Evolutionary conservation across 1,284 basidiomycete species (phyloP), one percentile per base, ranked within the genome.

Genomic region (Porodaedalea pini): DNA sequence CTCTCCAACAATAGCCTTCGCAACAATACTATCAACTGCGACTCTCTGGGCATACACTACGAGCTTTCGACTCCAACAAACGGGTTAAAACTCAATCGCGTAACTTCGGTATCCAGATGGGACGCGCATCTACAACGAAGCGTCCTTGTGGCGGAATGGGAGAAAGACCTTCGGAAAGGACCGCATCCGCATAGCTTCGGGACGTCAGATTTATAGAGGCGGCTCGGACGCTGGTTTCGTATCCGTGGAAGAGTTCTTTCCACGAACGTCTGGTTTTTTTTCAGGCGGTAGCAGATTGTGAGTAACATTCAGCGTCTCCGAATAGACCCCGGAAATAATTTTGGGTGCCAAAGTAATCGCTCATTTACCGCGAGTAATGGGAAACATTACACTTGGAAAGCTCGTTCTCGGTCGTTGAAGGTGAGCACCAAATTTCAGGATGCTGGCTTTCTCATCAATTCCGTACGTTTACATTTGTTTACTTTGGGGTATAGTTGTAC

Each of bases 61-160:
- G 15, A 52, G 34, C 32, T 52, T 7, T 37, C 32, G 19, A 52
- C 50, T 3, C 34, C 32, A 3, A 39, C 25, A n/a, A 31, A 52
- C 10, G 34, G 37, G 2, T 17, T 52, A 8, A 8, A 17, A 10
- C n/a, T n/a, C 11, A 15, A 37, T 3, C n/a, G 34, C 10, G 4
- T 36, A 3, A 40, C 37, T 11, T 43, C 21, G 5, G 10, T 52
- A 11, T 19, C 34, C 11, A 11, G 32, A 21, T 52, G 50, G 50
- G 50, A 37, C n/a, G 13, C 37, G 13, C 21, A 19, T 17, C 15
- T 15, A 27, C n/a, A 39, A 23, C 5, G n/a, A 31, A 13, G 37
- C 4, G 34, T 52, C 25, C 32, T 39, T 3, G n/a, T 52, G 8
- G 50, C 50, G 13, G 50, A 52, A 37, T 52, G 50, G 50, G 21